Base-by-base conservation (phyloP, 1,284 basidiomycete genomes). In the Tausonia pullulans region DNA sequence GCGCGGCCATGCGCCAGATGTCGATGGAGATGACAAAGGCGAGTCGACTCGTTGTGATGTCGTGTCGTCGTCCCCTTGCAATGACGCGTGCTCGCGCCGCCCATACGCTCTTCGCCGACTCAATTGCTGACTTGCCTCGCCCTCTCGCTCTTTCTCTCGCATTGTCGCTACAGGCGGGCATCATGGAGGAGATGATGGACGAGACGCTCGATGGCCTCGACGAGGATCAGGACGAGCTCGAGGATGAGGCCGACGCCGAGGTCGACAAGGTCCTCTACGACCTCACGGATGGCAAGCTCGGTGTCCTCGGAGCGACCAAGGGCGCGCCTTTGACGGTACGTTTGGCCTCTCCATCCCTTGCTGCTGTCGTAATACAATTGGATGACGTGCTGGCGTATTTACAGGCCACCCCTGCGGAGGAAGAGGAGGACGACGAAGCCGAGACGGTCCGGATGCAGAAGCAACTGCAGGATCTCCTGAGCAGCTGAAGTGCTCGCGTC, bases 11-110 rank as follows among this genome's bases (percentile, higher is more conserved):
- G 96, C 84, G 92, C 44, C 88, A 97, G 73, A 95, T 98, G 92
- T 90, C 87, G 71, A 90, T 93, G 84, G 95, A 98, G 77, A 97
- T 98, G 93, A 97, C 90, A 69, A 98, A 98, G 83, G 91, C 88
- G 68, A 60, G 44, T 55, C 14, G 4, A 56, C 44, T 45, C 8
- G 1, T n/a, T 14, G 40, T 44, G n/a, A n/a, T 5, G 4, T n/a
- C 41, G 1, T 1, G 11, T 5, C 4, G 50, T 61, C 45, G 14
- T 40, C 41, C 16, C 44, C 39, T 41, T 54, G 14, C 57, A 10
- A 27, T 16, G 27, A 27, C 27, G 27, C 27, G 27, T 27, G 27
- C 27, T 27, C 27, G 1, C 27, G 27, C 27, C 27, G 27, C 27
- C 27, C 27, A 27, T 27, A 27, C 27, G 27, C 27, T 27, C 5